phyloP scores from a whole-genome alignment of 257 asterid genomes.

The Ilex asprella region DNA sequence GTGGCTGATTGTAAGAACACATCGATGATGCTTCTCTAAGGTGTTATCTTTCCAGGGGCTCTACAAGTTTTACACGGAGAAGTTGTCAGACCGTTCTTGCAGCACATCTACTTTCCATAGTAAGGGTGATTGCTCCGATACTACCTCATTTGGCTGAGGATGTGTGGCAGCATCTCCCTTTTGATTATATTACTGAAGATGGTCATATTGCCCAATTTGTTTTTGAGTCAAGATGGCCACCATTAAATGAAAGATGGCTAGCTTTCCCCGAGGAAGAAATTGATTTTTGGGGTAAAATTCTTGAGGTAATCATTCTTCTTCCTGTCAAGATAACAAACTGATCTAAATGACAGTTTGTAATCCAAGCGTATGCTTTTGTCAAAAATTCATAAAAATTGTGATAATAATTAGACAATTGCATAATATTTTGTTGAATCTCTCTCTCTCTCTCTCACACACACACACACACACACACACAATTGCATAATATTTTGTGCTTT shows the following conservation, averaged over 20 bases:
- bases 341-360: too few relatives aligned
- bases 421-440: too few relatives aligned
- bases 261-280: constrained; percentile 59
- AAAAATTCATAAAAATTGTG: too few relatives aligned
- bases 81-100: constrained; percentile 95
- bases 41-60: constrained; percentile 43
- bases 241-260: constrained; percentile 42
- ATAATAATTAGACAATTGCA: too few relatives aligned
- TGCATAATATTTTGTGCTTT: too few relatives aligned
- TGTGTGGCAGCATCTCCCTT: constrained; percentile 95
- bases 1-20: neutral
- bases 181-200: constrained; percentile 51
- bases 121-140: constrained; percentile 80
- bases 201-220: constrained; percentile 56
- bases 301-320: constrained; percentile 52
- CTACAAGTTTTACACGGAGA: constrained; percentile 75
- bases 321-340: too few relatives aligned
- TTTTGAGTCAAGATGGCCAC: constrained; percentile 88
- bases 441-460: too few relatives aligned
- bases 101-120: constrained; percentile 63
- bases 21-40: neutral
- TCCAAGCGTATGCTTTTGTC: too few relatives aligned
- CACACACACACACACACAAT: too few relatives aligned
- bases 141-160: constrained; percentile 97
- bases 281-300: constrained; percentile 76